Evolutionary conservation across 2,329 filamentous ascomycete genomes (phyloP).

Genomic region (Lachnellula arida): DNA sequence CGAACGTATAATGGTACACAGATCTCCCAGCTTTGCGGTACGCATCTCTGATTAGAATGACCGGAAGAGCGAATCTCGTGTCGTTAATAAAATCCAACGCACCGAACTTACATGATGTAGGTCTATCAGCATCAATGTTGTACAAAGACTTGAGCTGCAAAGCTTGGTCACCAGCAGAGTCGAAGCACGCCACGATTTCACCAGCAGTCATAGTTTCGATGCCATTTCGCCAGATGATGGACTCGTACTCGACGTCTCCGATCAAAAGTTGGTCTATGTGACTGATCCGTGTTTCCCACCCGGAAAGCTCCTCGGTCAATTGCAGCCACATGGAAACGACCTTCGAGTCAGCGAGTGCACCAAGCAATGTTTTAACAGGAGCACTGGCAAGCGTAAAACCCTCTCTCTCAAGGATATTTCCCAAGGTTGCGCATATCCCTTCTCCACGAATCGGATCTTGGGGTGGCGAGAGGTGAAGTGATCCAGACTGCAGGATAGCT

Average conservation of each 20-base stretch:
- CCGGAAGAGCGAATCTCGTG: no score
- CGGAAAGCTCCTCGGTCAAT: conserved; percentile 28
- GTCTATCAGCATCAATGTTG: no score
- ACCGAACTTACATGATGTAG: no score
- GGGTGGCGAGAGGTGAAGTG: no score
- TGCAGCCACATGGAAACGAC: conserved; percentile 39
- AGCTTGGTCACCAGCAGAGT: conserved; percentile 6
- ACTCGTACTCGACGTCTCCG: conserved; percentile 41
- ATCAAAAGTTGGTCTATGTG: conserved; percentile 36
- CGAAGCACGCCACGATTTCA: conserved; percentile 34
- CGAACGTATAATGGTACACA: conserved; percentile 39
- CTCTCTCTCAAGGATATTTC: no score
- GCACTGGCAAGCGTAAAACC: no score
- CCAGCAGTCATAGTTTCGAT: conserved; percentile 34
- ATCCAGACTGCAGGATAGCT: no score
- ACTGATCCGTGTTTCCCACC: conserved; percentile 35
- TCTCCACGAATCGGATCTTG: no score
- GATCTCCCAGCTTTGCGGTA: conserved; percentile 16
- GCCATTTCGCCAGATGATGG: conserved; percentile 41
- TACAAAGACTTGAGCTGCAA: no score
- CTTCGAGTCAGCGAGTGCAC: conserved; percentile 37
- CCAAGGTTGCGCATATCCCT: no score
- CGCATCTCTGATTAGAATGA: no score
- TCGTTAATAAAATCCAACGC: no score
- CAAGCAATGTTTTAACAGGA: not conserved